These are phyloP conservation scores for Beauveria sp. DNA, from an alignment of 2,329 filamentous ascomycete species.

Conservation along the genomic window DNA sequence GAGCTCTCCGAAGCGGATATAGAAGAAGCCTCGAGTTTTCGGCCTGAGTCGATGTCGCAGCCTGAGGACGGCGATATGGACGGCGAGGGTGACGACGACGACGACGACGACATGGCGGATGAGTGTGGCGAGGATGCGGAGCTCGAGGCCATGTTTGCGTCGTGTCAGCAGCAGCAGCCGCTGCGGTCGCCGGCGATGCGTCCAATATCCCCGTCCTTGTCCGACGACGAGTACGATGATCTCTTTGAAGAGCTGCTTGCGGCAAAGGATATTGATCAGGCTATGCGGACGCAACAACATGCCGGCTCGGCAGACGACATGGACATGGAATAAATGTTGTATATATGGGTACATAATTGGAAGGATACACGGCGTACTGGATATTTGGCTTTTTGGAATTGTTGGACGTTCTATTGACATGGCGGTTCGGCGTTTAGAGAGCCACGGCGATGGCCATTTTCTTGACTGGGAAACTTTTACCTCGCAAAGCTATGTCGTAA, in stretches of 20 bases:
- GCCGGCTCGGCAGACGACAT: conserved; percentile 3
- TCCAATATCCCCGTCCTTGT: conserved; percentile 30
- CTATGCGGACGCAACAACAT: conserved; percentile 19
- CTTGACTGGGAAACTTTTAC: not conserved
- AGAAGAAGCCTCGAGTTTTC: conserved; percentile 38
- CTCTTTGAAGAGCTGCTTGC: conserved; percentile 44
- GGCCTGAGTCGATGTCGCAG: conserved; percentile 19
- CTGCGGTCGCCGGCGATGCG: conserved; percentile 14
- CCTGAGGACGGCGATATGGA: conserved; percentile 38
- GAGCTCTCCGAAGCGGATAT: conserved; percentile 42
- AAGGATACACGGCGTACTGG: not conserved
- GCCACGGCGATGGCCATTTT: not conserved
- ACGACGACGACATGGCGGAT: conserved; percentile 46
- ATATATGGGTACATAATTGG: not conserved
- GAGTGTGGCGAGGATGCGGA: conserved; percentile 45
- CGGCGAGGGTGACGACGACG: conserved; percentile 40
- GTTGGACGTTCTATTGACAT: not conserved
- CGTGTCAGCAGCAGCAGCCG: conserved; percentile 30
- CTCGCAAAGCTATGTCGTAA: conserved; percentile 12
- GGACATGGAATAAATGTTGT: conserved; percentile 1
- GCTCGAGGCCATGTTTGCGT: conserved; percentile 48
- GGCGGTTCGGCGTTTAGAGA: not conserved
- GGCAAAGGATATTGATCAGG: conserved; percentile 2
- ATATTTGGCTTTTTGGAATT: not conserved
- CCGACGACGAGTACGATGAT: conserved; percentile 55